Evolutionary conservation across 1,139 yeast genomes (phyloP), one percentile per base, ranked within the genome.

Genomic region (Yamadazyma spencermartinsiae): DNA sequence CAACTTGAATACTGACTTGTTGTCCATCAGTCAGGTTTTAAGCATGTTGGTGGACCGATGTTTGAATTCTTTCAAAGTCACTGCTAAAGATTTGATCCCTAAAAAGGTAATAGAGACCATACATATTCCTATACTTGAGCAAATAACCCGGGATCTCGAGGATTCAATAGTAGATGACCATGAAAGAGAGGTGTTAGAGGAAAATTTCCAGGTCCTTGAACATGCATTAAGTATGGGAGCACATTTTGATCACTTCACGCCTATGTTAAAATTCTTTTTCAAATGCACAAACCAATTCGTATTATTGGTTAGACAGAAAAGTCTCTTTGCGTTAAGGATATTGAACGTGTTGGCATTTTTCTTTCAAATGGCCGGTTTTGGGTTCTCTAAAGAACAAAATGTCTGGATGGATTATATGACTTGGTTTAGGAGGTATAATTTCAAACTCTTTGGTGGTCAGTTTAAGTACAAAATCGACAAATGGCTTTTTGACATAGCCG

Each of bases 321-420:
- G 60, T 35, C 54, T 46, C 30, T 55, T 55, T 37, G 66, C 67
- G 0, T 41, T 63, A 19, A 47, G 63, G 21, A n/a, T 63, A 2
- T 34, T 65, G 11, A 58, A 41, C 37, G 42, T 48, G 2, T 60
- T 51, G 37, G 35, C 58, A 4, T 47, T 54, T 29, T 33, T 61
- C 3, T 47, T 52, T 25, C 36, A 50, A 12, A 39, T 51, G 36
- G 43, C 52, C 16, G 45, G 57, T 18, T 58, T 64, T 34, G 51
- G 51, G 30, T 31, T 63, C 3, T 55, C 50, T 42, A 41, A 36
- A 4, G 36, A 48, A 4, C 35, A 45, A 15, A 62, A 55, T 37
- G 44, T 63, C 23, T 65, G 68, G 69, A 25, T 44, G 10, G 63
- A 61, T 30, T 63, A 46, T 36, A 46, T 58, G 5, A 9, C 17